Evolutionary conservation across 148 eudicot genomes (phyloP), one percentile per base, ranked within the genome.

Genomic region (Camellia lanceoleosa): DNA sequence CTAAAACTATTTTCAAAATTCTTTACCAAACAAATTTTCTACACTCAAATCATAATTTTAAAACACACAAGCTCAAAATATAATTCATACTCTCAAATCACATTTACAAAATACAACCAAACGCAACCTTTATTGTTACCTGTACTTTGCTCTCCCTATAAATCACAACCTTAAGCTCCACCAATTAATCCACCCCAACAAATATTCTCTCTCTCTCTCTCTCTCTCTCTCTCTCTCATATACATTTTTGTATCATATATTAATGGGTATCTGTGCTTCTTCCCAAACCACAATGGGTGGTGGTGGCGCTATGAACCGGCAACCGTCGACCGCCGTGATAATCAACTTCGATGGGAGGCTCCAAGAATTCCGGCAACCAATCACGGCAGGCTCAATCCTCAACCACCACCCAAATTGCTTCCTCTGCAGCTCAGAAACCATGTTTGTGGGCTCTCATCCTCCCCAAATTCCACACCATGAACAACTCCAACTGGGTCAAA

Each of bases 401-500:
- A 69, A 86, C 43, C 77, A 79, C 18, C 75, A 84, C 74, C 87
- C 87, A 5, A 23, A 70, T 41, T 75, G 46, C 73, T 89, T 86
- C 79, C 83, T 91, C 42, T 86, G 90, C 67, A 86, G 87, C 85
- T 80, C 90, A 11, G 94, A 91, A 58, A 76, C 85, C 75, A 91
- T 91, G 94, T 80, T 82, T 55, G 77, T 87, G 9, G 84, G 80
- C 73, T 85, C 85, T 13, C 46, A 43, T 12, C 78, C 82, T 20
- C 89, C 88, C 51, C 85, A 73, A 38, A n/a, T 89, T 42, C 62
- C 83, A 16, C 3, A 70, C 0, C 83, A 88, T 19, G 86, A 88
- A 41, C 80, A 82, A 12, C 87, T 91, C 18, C 87, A 88, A 58
- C 75, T 86, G 3, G 92, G 91, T 19, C 90, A 91, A 77, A 83